phyloP scores from a whole-genome alignment of 768 basidiomycete genomes.

The Royoungia palumana region DNA sequence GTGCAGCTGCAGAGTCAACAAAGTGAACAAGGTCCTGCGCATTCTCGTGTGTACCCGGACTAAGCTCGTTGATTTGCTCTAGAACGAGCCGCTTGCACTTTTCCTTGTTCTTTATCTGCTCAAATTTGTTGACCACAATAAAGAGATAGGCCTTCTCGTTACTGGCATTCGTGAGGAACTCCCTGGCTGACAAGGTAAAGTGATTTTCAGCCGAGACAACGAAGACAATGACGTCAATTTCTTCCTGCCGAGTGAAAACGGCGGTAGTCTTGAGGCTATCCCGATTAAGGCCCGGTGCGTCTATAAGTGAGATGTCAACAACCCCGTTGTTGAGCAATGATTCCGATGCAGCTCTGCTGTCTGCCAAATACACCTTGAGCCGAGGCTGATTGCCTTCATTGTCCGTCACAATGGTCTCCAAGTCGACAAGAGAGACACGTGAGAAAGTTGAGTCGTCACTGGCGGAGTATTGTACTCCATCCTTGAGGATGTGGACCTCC shows the following conservation, averaged over 20 bases:
- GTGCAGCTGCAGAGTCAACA: conserved; percentile 83
- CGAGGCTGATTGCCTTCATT: conserved; percentile 55
- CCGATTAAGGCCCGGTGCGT: conserved; percentile 95
- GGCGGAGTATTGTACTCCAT: conserved; percentile 63
- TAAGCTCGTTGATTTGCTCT: conserved; percentile 91
- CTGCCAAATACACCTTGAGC: conserved; percentile 87
- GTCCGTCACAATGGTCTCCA: conserved; percentile 73
- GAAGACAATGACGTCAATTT: conserved; percentile 98
- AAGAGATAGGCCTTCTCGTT: conserved; percentile 98
- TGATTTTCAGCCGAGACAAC: conserved; percentile 98
- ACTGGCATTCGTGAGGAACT: conserved; percentile 89
- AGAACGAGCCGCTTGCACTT: conserved; percentile 85
- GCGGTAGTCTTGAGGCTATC: conserved; percentile 95
- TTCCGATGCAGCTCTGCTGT: conserved; percentile 70
- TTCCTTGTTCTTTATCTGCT: conserved; percentile 92
- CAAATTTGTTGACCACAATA: conserved; percentile 98
- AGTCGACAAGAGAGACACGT: conserved; percentile 57
- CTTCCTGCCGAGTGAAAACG: conserved; percentile 91
- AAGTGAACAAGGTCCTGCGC: conserved; percentile 95
- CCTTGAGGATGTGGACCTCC: conserved; percentile 81
- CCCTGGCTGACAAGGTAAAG: conserved; percentile 92
- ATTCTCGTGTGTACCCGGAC: conserved; percentile 89
- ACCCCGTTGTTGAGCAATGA: conserved; percentile 93
- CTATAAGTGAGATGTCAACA: conserved; percentile 97
- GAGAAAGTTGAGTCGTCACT: conserved; percentile 76